Evolutionary conservation across 495 filamentous ascomycete species (phyloP).

Genomic region (Neurospora sp.): DNA sequence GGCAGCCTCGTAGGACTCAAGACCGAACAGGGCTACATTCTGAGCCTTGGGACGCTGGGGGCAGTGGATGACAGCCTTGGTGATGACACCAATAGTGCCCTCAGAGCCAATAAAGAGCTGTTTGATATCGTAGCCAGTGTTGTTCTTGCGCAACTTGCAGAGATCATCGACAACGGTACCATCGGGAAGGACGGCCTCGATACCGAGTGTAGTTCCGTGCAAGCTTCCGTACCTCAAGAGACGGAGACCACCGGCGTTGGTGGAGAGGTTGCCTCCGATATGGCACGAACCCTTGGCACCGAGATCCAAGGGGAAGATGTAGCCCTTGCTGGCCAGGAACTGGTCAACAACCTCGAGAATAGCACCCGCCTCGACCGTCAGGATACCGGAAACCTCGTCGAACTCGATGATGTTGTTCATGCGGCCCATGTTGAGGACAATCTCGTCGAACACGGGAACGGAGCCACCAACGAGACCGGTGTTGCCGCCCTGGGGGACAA

Average conservation of each 20-base stretch:
- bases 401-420: constrained; percentile 90
- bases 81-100: constrained; percentile 91
- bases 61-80: constrained; percentile 77
- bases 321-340: constrained; percentile 63
- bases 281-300: constrained; percentile 97
- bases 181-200: constrained; percentile 88
- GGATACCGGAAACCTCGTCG: constrained; percentile 80
- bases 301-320: constrained; percentile 91
- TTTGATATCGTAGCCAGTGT: constrained; percentile 93
- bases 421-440: constrained; percentile 76
- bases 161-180: constrained; percentile 87
- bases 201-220: constrained; percentile 82
- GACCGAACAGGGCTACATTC: constrained; percentile 84
- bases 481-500: constrained; percentile 97
- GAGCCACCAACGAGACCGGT: constrained; percentile 91
- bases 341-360: constrained; percentile 83
- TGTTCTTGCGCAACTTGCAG: constrained; percentile 85
- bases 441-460: constrained; percentile 95
- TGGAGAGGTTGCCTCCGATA: constrained; percentile 95
- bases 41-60: constrained; percentile 74
- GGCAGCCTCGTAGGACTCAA: constrained; percentile 77
- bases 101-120: constrained; percentile 94
- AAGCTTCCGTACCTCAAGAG: constrained; percentile 87
- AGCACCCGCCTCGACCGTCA: constrained; percentile 83
- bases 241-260: constrained; percentile 87